phyloP scores from a whole-genome alignment of 2,329 filamentous ascomycete genomes.

The Cadophora luteo-olivacea region DNA sequence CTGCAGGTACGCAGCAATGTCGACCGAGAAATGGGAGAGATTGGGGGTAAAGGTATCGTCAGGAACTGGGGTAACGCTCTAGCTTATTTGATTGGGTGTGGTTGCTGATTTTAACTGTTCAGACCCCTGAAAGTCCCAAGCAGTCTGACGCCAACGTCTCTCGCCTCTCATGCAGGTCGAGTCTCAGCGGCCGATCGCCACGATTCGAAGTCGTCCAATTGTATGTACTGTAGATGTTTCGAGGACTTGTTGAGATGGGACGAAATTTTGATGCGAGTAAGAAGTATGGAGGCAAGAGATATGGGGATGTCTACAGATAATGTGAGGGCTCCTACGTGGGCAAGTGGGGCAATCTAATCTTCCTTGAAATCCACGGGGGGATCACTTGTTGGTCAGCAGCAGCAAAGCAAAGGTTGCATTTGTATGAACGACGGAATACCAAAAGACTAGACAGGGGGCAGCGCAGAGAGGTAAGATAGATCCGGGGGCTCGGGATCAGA shows the following conservation, averaged over 20 bases:
- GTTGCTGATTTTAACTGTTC: background rate
- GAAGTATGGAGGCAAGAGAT: background rate
- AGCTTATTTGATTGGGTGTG: constrained; percentile 20
- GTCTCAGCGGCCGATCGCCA: constrained; percentile 17
- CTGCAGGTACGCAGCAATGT: background rate
- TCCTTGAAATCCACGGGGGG: background rate
- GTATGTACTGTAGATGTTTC: background rate
- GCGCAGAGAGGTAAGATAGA: too few relatives aligned
- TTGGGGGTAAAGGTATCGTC: background rate
- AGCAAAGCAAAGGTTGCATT: background rate
- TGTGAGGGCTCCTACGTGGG: background rate
- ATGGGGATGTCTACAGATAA: background rate
- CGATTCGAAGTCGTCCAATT: constrained; percentile 5
- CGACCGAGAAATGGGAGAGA: background rate
- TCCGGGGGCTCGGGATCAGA: too few relatives aligned
- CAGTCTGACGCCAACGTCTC: background rate
- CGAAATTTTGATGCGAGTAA: background rate
- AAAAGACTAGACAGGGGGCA: too few relatives aligned
- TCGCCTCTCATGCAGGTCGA: constrained; percentile 19
- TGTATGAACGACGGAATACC: too few relatives aligned
- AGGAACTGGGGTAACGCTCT: background rate
- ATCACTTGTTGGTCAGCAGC: constrained; percentile 7
- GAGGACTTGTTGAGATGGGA: constrained; percentile 5
- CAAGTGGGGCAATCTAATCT: background rate
- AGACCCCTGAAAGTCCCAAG: constrained; percentile 16